Base-by-base conservation (phyloP, 2,329 filamentous ascomycete species). In the Calonectria montana region DNA sequence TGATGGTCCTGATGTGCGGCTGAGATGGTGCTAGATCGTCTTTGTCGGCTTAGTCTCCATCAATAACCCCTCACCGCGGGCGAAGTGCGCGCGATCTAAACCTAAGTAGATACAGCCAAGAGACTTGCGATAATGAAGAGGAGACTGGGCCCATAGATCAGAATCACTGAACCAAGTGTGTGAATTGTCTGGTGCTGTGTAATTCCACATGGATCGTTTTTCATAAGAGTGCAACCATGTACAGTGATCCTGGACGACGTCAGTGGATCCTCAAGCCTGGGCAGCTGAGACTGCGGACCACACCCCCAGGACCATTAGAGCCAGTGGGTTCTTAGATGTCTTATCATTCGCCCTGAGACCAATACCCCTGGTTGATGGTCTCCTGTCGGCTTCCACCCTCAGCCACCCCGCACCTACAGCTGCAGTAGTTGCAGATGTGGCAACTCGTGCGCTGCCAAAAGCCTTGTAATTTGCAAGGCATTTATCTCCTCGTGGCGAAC, bases 21-120 rank as follows among this genome's bases (percentile, higher is more conserved):
- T 78, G 77, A 78, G 71, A 62, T 18, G 70, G 64, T 62, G 76
- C 71, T 70, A 68, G 69, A 73, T 70, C 68, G 62, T 13, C 55
- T 43, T 50, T 29, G 61, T 55, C 66, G 37, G 8, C 6, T 48
- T 37, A 21, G 47, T 41, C 62, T 70, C 69, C 63, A 71, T 64
- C 48, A 7, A 43, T 39, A 35, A 37, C 27, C 63, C 62, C 47
- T 64, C 45, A 43, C 55, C 35, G 7, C 23, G 23, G 23, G 25
- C 41, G 55, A 50, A 21, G 27, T 50, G 53, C 47, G 10, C 55
- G 57, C 39, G 41, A 31, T 45, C 67, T 65, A 69, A 48, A 31
- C 61, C 29, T 9, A 59, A 65, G 67, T 29, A 50, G 65, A 37
- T n/a, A n/a, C 37, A 7, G 61, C 48, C 47, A 69, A 69, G 53